Evolutionary conservation across 495 filamentous ascomycete species (phyloP), one percentile per base, ranked within the genome.

Genomic region (Aspergillus bridgeri): DNA sequence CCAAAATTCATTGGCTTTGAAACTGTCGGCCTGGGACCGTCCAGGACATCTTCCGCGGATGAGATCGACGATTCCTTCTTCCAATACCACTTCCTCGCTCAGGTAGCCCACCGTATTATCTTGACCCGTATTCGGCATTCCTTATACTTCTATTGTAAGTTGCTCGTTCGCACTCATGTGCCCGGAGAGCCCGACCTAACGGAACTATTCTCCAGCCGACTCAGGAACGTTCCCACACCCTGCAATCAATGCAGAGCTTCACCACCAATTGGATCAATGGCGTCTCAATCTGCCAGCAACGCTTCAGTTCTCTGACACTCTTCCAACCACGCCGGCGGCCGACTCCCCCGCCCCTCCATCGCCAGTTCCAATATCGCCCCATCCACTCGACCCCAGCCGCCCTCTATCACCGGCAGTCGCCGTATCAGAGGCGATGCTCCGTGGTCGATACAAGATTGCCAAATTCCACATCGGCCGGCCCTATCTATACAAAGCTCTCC

Each of bases 401-500:
- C 71, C 74, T 19, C 50, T 69, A 7, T 72, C 75, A 6, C 74
- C 75, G 1, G 75, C 75, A 42, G 60, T 67, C 43, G 75, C 75
- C 54, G 68, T 79, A 15, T 71, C 75, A 45, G 76, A 79, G 53
- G 74, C 76, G 46, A 79, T 79, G 76, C 72, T 79, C 8, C 70
- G 69, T 13, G 76, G 75, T 20, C 69, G 76, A 2, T 69, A 75
- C 60, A 70, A 68, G 63, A 79, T 79, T 53, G 75, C 74, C 21
- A 75, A 75, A 33, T 79, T 79, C 66, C 76, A 79, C 65, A 79
- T 79, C 56, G 71, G 76, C 54, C 71, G 76, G 22, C 76, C 76
- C 38, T 79, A 79, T 51, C 63, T 79, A 0, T 79, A 79, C 65
- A 79, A 79, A 60, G 76, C 76, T 0, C 70, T 79, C 15, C 72